These are phyloP conservation scores for Ottelia alismoides DNA, from an alignment of 106 monocot genomes.

Conservation along the genomic window DNA sequence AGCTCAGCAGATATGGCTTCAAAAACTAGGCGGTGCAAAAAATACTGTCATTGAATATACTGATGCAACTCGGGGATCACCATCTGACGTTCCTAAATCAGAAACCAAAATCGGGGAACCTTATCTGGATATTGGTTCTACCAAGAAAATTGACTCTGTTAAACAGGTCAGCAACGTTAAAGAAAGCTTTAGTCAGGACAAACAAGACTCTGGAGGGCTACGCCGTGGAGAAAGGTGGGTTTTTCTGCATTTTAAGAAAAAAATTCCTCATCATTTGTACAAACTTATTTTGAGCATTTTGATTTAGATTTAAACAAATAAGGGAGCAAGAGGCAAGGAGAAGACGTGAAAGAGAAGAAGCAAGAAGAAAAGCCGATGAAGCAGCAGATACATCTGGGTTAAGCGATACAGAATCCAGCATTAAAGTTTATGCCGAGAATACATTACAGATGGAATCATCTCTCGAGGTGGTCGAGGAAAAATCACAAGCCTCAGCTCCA, in stretches of 20 bases:
- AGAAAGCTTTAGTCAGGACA: too few species aligned
- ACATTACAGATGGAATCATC: conserved; percentile 14
- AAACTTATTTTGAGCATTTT: not conserved
- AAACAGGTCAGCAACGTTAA: not conserved
- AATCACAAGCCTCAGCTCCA: not conserved
- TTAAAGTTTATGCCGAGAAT: conserved; percentile 4
- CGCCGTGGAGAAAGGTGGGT: conserved; percentile 14
- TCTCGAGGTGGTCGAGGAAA: not conserved
- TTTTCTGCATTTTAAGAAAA: not conserved
- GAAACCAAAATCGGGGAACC: conserved; percentile 1
- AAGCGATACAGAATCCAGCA: conserved; percentile 2
- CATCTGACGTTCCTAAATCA: conserved; percentile 11
- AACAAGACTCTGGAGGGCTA: too few species aligned
- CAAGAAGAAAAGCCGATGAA: conserved; percentile 15
- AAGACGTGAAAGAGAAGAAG: conserved; percentile 47
- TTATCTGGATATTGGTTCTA: too few species aligned
- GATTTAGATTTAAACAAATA: conserved; percentile 61
- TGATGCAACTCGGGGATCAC: conserved; percentile 27
- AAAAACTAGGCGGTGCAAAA: conserved; percentile 86
- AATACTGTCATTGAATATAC: conserved; percentile 46
- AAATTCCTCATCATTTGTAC: not conserved
- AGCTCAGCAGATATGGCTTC: conserved; percentile 89
- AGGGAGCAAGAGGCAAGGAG: conserved; percentile 66
- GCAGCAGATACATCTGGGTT: conserved; percentile 2
- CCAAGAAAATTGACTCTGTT: not conserved